Evolutionary conservation across 2,329 filamentous ascomycete genomes (phyloP).

Genomic region (Hypomyces perniciosus): DNA sequence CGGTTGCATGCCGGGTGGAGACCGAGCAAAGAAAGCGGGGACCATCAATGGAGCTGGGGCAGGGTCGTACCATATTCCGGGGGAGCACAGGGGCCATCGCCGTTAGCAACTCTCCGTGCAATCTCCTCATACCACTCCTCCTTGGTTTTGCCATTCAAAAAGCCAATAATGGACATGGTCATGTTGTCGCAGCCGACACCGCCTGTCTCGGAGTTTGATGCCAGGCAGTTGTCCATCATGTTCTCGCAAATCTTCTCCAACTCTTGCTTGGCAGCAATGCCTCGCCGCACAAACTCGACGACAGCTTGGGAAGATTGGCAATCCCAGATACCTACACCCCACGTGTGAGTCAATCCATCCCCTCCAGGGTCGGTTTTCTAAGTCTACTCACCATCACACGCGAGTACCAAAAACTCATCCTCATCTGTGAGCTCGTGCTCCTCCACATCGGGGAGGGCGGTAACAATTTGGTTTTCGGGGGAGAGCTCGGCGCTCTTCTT

Average conservation of each 20-base stretch:
- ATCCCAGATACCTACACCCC: constrained; percentile 84
- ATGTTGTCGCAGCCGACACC: constrained; percentile 99
- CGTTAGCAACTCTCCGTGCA: constrained; percentile 86
- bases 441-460: constrained; percentile 90
- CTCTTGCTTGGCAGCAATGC: constrained; percentile 93
- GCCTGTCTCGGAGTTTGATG: constrained; percentile 95
- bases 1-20: constrained; percentile 13
- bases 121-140: constrained; percentile 98
- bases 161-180: constrained; percentile 90
- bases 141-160: constrained; percentile 87
- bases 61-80: constrained; percentile 92
- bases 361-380: background rate
- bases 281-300: constrained; percentile 91
- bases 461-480: constrained; percentile 98
- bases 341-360: background rate
- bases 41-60: constrained; percentile 26
- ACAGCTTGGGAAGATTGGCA: constrained; percentile 98
- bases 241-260: constrained; percentile 96
- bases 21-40: constrained; percentile 10
- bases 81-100: constrained; percentile 95
- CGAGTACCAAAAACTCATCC: constrained; percentile 91
- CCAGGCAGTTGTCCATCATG: constrained; percentile 99
- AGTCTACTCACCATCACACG: constrained; percentile 71
- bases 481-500: constrained; percentile 97
- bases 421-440: constrained; percentile 86